Base-by-base conservation (phyloP, 495 filamentous ascomycete species). In the Choiromyces venosus region DNA sequence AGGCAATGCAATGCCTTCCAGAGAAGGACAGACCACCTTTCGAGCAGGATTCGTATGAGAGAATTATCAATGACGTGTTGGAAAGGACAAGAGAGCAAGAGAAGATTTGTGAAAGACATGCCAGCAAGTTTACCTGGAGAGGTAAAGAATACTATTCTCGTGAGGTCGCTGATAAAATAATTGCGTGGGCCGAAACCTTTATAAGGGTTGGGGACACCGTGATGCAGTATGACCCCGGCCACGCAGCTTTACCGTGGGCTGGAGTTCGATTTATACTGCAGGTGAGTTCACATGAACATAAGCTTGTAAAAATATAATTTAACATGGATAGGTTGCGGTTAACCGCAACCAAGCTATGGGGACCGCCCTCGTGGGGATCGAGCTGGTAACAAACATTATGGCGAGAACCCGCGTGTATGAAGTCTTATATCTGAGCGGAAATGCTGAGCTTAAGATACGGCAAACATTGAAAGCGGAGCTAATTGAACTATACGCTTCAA, bases 171-270 rank as follows among this genome's bases (percentile, higher is more conserved):
- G 73, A 75, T 33, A 80, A 79, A 56, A 71, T 82, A 19, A 66
- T 74, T 56, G 35, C 42, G 16, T 82, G 81, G 78, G 29, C 80
- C 25, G 70, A 76, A 18, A 78, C 77, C 25, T 81, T 83, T 65
- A 74, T 72, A 35, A 71, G 74, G 7, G 72, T 83, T 42, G 82
- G 82, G 2, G 82, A 83, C 73, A 69, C 74, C 21, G 75, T 77
- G 6, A 68, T 81, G 7, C 77, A 82, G 44, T 83, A 76, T 77
- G 80, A 83, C 74, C 72, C 80, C 6, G 66, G 39, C 39, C 75
- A 81, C 71, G 82, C 81, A 21, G 76, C 78, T 37, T 68, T 83
- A 25, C 82, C 82, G 16, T 83, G 82, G 82, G 82, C 82, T 29
- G 82, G 66, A 33, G 33, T 81, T 9, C 70, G 73, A 18, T 81